Evolutionary conservation across 2,329 filamentous ascomycete genomes (phyloP).

Genomic region (Beauveria pseudobassiana): DNA sequence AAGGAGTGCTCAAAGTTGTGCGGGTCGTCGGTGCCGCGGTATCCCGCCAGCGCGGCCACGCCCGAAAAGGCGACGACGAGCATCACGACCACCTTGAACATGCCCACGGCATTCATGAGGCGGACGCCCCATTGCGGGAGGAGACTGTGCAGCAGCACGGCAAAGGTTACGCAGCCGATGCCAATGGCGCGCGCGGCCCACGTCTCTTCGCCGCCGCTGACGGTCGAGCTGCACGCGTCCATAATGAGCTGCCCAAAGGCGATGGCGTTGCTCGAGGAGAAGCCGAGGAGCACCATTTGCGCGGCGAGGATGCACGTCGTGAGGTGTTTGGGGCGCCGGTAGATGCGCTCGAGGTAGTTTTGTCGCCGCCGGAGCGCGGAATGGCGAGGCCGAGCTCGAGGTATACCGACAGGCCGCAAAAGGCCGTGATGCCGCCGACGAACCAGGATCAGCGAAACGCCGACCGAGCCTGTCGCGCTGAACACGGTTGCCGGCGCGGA

Average conservation of each 20-base stretch:
- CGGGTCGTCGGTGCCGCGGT: slow-evolving; percentile 39
- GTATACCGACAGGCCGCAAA: slow-evolving; percentile 52
- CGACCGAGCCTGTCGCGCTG: slow-evolving; percentile 42
- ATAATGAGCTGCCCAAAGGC: slow-evolving; percentile 53
- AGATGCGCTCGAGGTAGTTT: slow-evolving; percentile 61
- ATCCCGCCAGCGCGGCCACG: slow-evolving; percentile 48
- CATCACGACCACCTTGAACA: slow-evolving; percentile 54
- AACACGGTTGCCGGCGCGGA: slow-evolving; percentile 48
- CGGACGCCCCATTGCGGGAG: slow-evolving; percentile 51
- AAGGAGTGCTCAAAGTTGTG: slow-evolving; percentile 53
- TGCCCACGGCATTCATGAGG: slow-evolving; percentile 49
- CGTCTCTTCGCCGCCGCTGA: slow-evolving; percentile 36
- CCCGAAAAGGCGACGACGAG: slow-evolving; percentile 55
- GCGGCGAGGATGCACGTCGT: slow-evolving; percentile 52
- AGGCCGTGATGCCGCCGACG: slow-evolving; percentile 44
- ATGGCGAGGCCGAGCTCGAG: slow-evolving; percentile 57
- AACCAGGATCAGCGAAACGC: slow-evolving; percentile 24
- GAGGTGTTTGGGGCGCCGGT: slow-evolving; percentile 49
- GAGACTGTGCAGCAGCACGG: slow-evolving; percentile 43
- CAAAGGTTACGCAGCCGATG: slow-evolving; percentile 46
- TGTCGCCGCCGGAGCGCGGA: slow-evolving; percentile 55
- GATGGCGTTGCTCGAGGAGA: slow-evolving; percentile 51
- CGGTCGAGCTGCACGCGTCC: slow-evolving; percentile 40
- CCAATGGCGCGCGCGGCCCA: slow-evolving; percentile 52
- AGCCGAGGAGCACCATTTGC: slow-evolving; percentile 55